Base-by-base conservation (phyloP, 306 rosid species). In the Prunus padus region DNA sequence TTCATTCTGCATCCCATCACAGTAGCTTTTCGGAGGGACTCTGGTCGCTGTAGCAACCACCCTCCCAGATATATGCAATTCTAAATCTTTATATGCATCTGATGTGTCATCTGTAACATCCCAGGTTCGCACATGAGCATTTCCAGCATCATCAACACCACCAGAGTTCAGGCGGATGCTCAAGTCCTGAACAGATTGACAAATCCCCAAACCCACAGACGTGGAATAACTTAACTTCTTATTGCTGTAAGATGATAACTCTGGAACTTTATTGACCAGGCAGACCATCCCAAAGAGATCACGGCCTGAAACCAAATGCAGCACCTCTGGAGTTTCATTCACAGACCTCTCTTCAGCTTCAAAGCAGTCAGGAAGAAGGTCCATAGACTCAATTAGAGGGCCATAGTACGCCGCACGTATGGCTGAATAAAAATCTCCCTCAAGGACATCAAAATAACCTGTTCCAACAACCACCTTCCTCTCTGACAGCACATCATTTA, bases 291-390 rank as follows among this genome's bases (percentile, higher is more conserved):
- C 98, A 72, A 94, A 90, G 77, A 94, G 95, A 78, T 91, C 97
- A 74, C 97, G 96, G 62, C 98, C 98, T 2, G 97, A 94, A 78
- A 94, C 98, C 80, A 91, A 83, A 85, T 94, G 98, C 86, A 94
- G 86, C 65, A 94, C 88, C 88, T 94, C 98, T 0, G 87, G 88
- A 82, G 97, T 94, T 81, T 94, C 96, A 84, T 52, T 63, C 77
- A 85, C 79, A 30, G 98, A 94, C 83, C 98, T 90, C 89, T 94
- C 98, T 85, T 94, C 98, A 37, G 98, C 98, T 86, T 94, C 98
- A 85, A 94, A 94, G 76, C 97, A 78, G 57, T 87, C 90, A 56
- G 98, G 98, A 84, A 90, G 91, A 83, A 86, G 80, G 66, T 94
- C 95, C 89, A 83, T 71, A 57, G 91, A 86, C 75, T 88, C 95